phyloP scores from a whole-genome alignment of 208 protist genomes.

The Leishmania tropica region DNA sequence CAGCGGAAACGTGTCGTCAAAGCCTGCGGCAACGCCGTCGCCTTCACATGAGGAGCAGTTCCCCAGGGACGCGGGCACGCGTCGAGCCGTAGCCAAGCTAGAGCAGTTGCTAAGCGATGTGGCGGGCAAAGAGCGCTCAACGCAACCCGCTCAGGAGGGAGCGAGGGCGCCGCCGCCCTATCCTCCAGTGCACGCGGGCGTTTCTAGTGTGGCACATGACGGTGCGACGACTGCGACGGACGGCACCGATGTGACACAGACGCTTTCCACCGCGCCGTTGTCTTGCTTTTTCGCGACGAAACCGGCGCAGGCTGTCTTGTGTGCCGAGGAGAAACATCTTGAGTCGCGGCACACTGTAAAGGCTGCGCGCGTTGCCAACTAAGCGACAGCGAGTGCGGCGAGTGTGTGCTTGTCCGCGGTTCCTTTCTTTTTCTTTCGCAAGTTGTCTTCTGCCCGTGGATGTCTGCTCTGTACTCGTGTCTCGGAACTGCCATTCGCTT shows the following conservation, averaged over 20 bases:
- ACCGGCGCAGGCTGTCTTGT: slow-evolving; percentile 6
- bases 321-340: background rate
- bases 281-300: slow-evolving; percentile 5
- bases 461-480: background rate
- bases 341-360: background rate
- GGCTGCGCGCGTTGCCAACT: background rate
- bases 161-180: background rate
- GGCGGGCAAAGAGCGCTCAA: background rate
- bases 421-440: background rate
- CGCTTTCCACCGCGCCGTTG: background rate
- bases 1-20: background rate
- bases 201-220: background rate
- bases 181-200: background rate
- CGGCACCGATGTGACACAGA: background rate
- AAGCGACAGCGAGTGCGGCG: background rate
- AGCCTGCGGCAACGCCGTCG: background rate
- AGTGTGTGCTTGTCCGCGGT: background rate
- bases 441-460: background rate
- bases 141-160: background rate
- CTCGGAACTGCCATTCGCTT: no score
- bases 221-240: background rate
- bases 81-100: background rate
- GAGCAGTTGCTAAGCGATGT: background rate
- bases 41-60: background rate
- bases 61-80: background rate